phyloP scores from a whole-genome alignment of 495 filamentous ascomycete genomes.

The Penicillium canescens region DNA sequence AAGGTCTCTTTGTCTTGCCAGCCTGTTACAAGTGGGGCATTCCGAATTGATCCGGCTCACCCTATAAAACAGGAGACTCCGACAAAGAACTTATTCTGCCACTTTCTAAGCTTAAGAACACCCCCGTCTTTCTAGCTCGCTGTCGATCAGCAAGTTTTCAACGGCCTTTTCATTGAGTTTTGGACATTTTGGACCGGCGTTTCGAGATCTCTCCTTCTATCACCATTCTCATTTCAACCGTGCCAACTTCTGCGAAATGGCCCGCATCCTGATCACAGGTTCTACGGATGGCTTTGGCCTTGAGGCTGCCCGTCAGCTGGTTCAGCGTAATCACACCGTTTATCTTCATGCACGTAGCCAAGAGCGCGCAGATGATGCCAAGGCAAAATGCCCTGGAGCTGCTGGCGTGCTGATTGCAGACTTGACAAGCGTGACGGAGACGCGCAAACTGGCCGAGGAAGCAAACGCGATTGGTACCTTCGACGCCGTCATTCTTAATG shows the following conservation, averaged over 20 bases:
- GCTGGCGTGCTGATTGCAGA: constrained; percentile 21
- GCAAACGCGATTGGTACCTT: constrained; percentile 21
- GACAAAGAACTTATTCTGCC: no score
- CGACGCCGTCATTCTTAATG: constrained; percentile 22
- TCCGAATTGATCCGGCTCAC: no score
- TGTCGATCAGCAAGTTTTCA: no score
- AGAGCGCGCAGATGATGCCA: constrained; percentile 13
- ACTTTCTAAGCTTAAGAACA: no score
- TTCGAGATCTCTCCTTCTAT: no score
- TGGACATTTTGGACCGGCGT: no score
- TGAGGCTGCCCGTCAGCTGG: constrained; percentile 14
- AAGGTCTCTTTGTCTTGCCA: no score
- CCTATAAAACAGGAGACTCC: no score
- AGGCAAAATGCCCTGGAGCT: constrained; percentile 20
- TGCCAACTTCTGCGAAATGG: constrained; percentile 4
- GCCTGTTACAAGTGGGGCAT: no score
- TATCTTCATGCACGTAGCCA: constrained; percentile 23
- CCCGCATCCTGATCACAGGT: constrained; percentile 18
- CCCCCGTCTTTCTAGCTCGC: no score
- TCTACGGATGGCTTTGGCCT: constrained; percentile 20
- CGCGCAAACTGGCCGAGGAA: constrained; percentile 17
- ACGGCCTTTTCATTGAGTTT: no score
- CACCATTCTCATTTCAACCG: background rate
- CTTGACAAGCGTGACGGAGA: constrained; percentile 14
- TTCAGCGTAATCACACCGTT: constrained; percentile 16